phyloP scores from a whole-genome alignment of 495 filamentous ascomycete species.

The Polyplosphaeria fusca region DNA sequence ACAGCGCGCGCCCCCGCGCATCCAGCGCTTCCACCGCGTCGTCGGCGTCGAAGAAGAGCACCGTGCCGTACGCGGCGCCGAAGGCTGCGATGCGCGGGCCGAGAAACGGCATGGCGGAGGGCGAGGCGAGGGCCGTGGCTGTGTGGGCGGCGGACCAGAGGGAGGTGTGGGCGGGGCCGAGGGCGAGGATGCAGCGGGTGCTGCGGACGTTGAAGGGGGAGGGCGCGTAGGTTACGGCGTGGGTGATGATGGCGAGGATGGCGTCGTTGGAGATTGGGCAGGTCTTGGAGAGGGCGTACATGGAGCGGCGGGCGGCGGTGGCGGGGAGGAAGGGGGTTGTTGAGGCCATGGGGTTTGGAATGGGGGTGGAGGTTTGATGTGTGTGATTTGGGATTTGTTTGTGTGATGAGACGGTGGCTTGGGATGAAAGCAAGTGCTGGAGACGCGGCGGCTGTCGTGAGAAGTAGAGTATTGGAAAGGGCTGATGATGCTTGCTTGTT shows the following conservation, averaged over 20 bases:
- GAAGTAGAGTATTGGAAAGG: background rate
- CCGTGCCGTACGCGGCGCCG: constrained; percentile 21
- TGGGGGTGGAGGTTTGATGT: background rate
- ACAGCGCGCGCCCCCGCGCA: constrained; percentile 21
- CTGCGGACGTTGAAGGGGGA: constrained; percentile 40
- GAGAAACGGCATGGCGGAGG: constrained; percentile 12
- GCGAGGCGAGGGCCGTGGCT: constrained; percentile 15
- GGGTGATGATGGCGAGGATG: constrained; percentile 36
- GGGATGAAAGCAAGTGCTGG: too few species aligned
- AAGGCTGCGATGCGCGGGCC: constrained; percentile 27
- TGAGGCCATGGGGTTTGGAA: constrained; percentile 18
- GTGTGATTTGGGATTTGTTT: background rate
- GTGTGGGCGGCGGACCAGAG: constrained; percentile 38
- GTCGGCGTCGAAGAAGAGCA: constrained; percentile 27
- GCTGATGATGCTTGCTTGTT: background rate
- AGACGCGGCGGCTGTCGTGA: background rate
- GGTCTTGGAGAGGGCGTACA: constrained; percentile 36
- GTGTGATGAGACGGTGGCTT: background rate
- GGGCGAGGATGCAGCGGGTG: constrained; percentile 38
- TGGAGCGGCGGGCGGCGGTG: constrained; percentile 38
- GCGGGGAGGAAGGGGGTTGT: constrained; percentile 34
- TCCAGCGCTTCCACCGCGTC: constrained; percentile 15
- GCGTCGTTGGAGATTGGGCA: constrained; percentile 38
- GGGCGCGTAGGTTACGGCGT: constrained; percentile 34
- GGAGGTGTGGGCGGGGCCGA: constrained; percentile 39